Percentiles rank a stretch among this genome's conserved stretches.
These are phyloP conservation scores for Eucalyptus urophylla DNA, from an alignment of 345 rosid genomes.

Conservation along the genomic window DNA sequence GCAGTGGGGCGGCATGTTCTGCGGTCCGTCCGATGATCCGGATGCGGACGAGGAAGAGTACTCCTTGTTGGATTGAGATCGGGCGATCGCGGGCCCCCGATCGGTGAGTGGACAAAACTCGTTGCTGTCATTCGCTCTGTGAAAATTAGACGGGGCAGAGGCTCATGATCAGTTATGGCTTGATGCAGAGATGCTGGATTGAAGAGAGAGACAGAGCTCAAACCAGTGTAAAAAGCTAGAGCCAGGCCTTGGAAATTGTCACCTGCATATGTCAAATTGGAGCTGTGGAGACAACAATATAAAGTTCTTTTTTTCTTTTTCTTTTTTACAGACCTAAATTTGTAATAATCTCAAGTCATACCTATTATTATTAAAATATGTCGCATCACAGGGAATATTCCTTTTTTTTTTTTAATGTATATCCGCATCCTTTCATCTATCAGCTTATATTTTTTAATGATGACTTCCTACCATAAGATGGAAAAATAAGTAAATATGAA, in stretches of 20 bases:
- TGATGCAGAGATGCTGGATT: neutral
- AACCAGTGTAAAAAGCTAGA: neutral
- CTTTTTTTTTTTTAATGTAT: accelerated
- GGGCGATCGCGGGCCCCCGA: neutral
- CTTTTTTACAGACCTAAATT: neutral
- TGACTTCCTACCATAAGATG: no score
- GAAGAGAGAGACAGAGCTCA: neutral
- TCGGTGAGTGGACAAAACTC: neutral
- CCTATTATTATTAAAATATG: neutral
- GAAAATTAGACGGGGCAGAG: neutral
- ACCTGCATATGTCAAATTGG: neutral
- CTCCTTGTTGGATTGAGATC: neutral
- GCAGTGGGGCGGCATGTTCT: conserved; percentile 51
- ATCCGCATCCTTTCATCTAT: no score
- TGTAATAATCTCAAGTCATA: neutral
- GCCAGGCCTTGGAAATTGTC: neutral
- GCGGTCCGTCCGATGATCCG: conserved; percentile 15
- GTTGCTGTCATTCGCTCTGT: neutral
- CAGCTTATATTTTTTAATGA: no score
- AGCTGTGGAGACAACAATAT: neutral
- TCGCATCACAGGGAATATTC: neutral
- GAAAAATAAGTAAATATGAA: no score
- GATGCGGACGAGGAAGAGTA: conserved; percentile 2
- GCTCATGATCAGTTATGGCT: neutral
- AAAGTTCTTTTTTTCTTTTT: neutral